Evolutionary conservation across 768 basidiomycete species (phyloP).

Genomic region (Auricularia heimuer): DNA sequence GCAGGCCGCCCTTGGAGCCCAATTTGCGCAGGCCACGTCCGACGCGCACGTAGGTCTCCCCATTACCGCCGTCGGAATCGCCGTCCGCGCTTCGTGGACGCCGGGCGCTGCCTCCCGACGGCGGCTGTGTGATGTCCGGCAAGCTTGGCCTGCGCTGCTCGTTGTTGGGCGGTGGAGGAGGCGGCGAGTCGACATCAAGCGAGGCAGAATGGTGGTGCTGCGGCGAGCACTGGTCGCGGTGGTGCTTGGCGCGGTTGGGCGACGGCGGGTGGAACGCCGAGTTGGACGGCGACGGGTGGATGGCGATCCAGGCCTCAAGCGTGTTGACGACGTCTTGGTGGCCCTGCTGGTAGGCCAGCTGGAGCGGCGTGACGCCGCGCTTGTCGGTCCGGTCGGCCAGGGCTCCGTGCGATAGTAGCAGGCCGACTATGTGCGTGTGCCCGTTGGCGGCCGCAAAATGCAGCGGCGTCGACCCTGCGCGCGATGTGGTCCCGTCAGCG

Average conservation of each 20-base stretch:
- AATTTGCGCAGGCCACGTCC: conserved; percentile 28
- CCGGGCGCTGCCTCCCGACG: not conserved
- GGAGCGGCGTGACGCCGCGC: conserved; percentile 80
- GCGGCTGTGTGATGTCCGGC: not conserved
- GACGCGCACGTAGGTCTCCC: not conserved
- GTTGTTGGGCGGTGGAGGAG: not conserved
- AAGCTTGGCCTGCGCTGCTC: not conserved
- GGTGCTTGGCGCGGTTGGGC: not conserved
- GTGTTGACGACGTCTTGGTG: conserved; percentile 70
- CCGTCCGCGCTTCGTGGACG: not conserved
- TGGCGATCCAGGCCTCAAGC: conserved; percentile 54
- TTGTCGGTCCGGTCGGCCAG: conserved; percentile 78
- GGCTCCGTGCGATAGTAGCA: conserved; percentile 80
- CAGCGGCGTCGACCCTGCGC: conserved; percentile 73
- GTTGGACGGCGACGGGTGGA: conserved; percentile 18
- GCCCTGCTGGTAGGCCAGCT: conserved; percentile 70
- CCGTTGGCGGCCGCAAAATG: conserved; percentile 97
- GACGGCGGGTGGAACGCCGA: conserved; percentile 1
- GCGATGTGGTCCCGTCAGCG: not conserved
- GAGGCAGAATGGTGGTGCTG: not conserved
- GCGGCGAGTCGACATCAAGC: not conserved
- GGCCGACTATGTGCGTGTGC: conserved; percentile 63
- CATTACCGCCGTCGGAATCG: not conserved
- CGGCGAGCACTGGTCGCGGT: not conserved
- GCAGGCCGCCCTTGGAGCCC: conserved; percentile 62